Evolutionary conservation across 495 filamentous ascomycete species (phyloP), one percentile per base, ranked within the genome.

Genomic region (Endocarpon pusillum): DNA sequence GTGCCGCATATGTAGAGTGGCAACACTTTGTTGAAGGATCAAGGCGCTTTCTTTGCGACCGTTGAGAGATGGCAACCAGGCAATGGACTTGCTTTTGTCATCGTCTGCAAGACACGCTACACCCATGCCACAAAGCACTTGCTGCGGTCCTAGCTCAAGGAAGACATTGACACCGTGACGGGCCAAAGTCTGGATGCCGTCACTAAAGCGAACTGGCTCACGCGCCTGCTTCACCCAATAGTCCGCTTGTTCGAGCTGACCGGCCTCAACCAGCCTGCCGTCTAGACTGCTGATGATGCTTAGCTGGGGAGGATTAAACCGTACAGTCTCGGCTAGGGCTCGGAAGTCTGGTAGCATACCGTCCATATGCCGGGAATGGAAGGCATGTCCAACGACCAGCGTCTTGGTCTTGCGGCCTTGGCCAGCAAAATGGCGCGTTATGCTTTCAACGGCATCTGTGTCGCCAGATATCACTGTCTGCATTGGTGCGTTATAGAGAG

Each of bases 181-280:
- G 25, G 16, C 24, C 3, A 54, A 33, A 21, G 33, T 36, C 25
- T 44, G 41, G 36, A 54, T 39, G 18, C 34, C 39, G 21, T 54
- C 48, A 18, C 15, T 32, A 29, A 51, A 51, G 3, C 42, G 45
- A 39, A 54, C 50, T 2, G 48, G 22, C 9, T 42, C 24, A 31
- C 49, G 49, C 25, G 33, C 40, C 27, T 53, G 49, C 17, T 32
- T 30, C 12, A 44, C 38, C 49, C 50, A 54, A 34, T 51, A 51
- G 2, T 45, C 48, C 14, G 46, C 19, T 27, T 40, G 20, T 39
- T 48, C 38, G 26, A 53, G 36, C 28, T 51, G 16, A 15, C 43
- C 47, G 6, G 31, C 19, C 17, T 37, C 32, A n/a, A 35, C 45
- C 24, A 49, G 34, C 30, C 31, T 49, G 3, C 51, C 51, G 16